These are phyloP conservation scores for Boletus smithii DNA, from an alignment of 1,284 basidiomycete species.

Conservation along the genomic window DNA sequence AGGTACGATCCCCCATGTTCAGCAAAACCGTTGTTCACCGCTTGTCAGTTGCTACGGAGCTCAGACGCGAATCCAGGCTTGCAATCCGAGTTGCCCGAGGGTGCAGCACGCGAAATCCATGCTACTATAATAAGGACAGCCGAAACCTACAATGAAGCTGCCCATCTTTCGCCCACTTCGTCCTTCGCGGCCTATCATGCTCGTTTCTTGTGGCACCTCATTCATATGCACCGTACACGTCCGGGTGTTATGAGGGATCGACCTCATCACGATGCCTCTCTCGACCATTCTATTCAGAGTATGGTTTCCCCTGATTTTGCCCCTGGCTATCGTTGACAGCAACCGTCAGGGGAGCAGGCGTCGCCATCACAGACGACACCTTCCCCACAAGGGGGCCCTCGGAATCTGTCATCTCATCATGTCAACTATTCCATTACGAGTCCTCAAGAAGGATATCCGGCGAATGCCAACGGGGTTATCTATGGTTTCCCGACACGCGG, in stretches of 20 bases:
- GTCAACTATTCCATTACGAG: conserved; percentile 19
- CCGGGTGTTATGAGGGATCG: conserved; percentile 40
- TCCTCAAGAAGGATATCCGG: conserved; percentile 22
- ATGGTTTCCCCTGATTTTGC: conserved; percentile 1
- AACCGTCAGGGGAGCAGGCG: conserved; percentile 20
- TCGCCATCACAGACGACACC: conserved; percentile 25
- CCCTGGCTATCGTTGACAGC: conserved; percentile 8
- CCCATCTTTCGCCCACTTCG: conserved; percentile 55
- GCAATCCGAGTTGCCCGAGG: conserved; percentile 50
- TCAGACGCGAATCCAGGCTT: conserved; percentile 49
- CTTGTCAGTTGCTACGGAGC: conserved; percentile 57
- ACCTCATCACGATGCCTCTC: conserved; percentile 32
- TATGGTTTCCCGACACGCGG: conserved; percentile 17
- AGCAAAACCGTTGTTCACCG: conserved; percentile 11
- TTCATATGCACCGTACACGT: conserved; percentile 56
- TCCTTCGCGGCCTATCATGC: conserved; percentile 66
- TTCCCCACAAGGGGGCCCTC: conserved; percentile 22
- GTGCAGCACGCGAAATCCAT: conserved; percentile 60
- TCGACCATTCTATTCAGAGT: conserved; percentile 54
- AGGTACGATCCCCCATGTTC: conserved; percentile 41
- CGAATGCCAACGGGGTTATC: conserved; percentile 15
- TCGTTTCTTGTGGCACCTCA: conserved; percentile 68
- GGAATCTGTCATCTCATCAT: conserved; percentile 13
- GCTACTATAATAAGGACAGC: conserved; percentile 61
- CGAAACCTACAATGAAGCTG: conserved; percentile 70